Base-by-base conservation (phyloP, 1,284 basidiomycete genomes). In the Ceratobasidium sp. region DNA sequence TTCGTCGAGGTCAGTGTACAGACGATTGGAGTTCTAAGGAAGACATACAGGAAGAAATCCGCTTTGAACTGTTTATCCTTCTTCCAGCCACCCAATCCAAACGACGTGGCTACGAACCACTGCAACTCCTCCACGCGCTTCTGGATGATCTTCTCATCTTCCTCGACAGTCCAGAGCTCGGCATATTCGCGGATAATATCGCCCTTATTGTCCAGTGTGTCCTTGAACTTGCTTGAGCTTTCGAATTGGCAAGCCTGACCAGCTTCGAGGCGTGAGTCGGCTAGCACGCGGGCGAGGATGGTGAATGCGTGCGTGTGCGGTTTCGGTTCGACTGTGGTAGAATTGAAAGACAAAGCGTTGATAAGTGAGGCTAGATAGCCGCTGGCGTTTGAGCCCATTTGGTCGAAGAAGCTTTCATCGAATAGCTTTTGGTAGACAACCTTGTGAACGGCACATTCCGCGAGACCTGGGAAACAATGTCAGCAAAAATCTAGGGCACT, bases 391-490 rank as follows among this genome's bases (percentile, higher is more conserved):
- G 81, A 81, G 1, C n/a, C n/a, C n/a, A n/a, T n/a, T n/a, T 82
- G 80, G 15, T 82, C 80, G 64, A 86, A 80, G 0, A 83, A 82
- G 1, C 78, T 76, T 1, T 84, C 84, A 15, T 85, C 81, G 33
- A 67, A 67, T 3, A 86, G 79, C 3, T 81, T 73, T 0, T 81
- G 80, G 13, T 83, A 82, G 0, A 77, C 75, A 4, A 81, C 77
- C 0, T 55, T 40, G 51, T 87, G 86, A 7, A 85, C 82, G 5
- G 86, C 85, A 4, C 84, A 81, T 69, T 85, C 82, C 2, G 86
- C 86, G 7, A 87, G 83, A 26, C 86, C 86, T 87, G 33, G 10
- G n/a, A 3, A 56, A n/a, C n/a, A n/a, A n/a, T n/a, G n/a, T n/a
- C n/a, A n/a, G n/a, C n/a, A n/a, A n/a, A n/a, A n/a, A n/a, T n/a